A percentile compares a stretch with the other conserved stretches of the same genome.
phyloP scores from a whole-genome alignment of 768 basidiomycete genomes.

The Auricularia sp. region DNA sequence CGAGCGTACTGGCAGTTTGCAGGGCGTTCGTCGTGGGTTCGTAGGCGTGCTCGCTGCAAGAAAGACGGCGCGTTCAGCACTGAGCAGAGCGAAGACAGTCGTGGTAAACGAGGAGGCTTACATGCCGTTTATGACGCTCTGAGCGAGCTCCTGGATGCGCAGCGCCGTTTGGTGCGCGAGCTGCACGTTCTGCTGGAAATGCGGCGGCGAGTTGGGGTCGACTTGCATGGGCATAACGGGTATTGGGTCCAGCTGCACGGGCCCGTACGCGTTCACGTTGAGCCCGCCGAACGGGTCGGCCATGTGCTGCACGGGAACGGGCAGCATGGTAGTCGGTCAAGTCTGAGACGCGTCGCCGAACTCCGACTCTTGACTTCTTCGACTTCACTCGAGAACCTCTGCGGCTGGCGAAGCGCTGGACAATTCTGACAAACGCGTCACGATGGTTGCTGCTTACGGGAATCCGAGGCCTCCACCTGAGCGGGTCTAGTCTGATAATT shows the following conservation, averaged over 20 bases:
- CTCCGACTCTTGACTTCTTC: too few relatives aligned
- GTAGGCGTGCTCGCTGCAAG: background rate
- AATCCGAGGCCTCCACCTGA: too few relatives aligned
- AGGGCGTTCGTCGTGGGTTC: background rate
- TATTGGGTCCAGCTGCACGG: too few relatives aligned
- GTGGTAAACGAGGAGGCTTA: background rate
- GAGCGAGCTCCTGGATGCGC: constrained; percentile 1
- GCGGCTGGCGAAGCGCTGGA: too few relatives aligned
- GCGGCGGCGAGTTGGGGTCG: background rate
- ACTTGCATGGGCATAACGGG: background rate
- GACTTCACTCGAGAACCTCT: too few relatives aligned
- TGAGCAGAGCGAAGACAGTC: background rate
- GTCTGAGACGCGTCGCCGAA: too few relatives aligned
- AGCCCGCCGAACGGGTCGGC: background rate
- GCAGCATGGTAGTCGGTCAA: background rate
- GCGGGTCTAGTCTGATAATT: too few relatives aligned
- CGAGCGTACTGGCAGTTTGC: background rate
- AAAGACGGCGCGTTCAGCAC: background rate
- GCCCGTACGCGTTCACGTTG: background rate
- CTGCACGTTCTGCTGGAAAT: background rate
- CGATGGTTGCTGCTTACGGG: too few relatives aligned
- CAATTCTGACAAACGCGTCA: too few relatives aligned
- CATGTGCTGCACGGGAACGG: background rate
- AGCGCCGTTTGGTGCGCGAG: background rate
- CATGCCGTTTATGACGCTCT: background rate